Evolutionary conservation across 1,139 yeast species (phyloP), one percentile per base, ranked within the genome.

Genomic region (Debaryomycetaceae sp.): DNA sequence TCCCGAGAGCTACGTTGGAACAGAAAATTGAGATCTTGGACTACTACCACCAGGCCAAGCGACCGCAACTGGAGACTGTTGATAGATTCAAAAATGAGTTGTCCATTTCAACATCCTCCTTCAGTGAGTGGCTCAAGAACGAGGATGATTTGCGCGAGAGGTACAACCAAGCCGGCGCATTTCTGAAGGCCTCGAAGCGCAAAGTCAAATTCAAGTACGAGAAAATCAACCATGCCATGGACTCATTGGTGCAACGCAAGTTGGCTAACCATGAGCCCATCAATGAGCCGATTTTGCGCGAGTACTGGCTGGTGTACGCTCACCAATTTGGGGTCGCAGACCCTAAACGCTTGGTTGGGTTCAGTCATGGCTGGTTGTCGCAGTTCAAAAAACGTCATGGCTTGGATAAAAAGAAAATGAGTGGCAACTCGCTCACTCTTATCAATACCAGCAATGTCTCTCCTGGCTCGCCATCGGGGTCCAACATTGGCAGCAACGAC

Each of bases 311-410:
- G 5, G 54, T 64, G 14, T 71, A 62, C 43, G 81, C 81, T 4
- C 71, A 68, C 38, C 65, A 69, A 45, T 72, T 51, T 43, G 82
- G 81, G 2, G 79, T 75, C 2, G 75, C 68, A 15, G 78, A 75
- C 42, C 80, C 82, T 3, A 75, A 75, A 45, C 49, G 82, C 32
- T 50, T 71, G 34, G 65, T 61, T 24, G 62, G 68, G 13, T 75
- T 73, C 43, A 69, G 77, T 41, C 80, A 75, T 48, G 82, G 82
- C 5, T 75, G 82, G 82, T 51, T 75, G 27, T 59, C 72, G 15
- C 79, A 72, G 43, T 75, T 75, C 47, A 75, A 75, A 45, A 75
- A 72, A 43, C 51, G 81, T 34, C 78, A 74, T 42, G 79, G 79
- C 0, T 51, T 75, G 27, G 63, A 61, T 38, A 65, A 59, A 38